Percentiles rank a stretch among this genome's conserved stretches.
phyloP scores from a whole-genome alignment of 495 filamentous ascomycete species.

The Zalerion maritima region DNA sequence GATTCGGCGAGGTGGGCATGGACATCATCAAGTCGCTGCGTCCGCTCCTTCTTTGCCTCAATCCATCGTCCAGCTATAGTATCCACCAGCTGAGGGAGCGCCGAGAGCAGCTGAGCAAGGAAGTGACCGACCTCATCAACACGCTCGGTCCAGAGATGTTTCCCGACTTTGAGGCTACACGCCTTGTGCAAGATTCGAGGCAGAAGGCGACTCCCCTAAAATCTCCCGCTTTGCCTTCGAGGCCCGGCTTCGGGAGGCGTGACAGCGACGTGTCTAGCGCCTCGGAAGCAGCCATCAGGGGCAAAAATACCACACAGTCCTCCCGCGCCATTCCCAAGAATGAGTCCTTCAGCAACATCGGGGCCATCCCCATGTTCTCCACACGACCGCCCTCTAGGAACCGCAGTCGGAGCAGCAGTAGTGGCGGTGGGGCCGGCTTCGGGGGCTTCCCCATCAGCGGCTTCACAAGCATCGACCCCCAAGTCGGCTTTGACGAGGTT shows the following conservation, averaged over 20 bases:
- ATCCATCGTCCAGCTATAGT: conserved; percentile 69
- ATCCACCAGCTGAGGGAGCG: conserved; percentile 62
- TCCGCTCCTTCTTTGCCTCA: conserved; percentile 77
- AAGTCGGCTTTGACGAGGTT: conserved; percentile 66
- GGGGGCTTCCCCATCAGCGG: conserved; percentile 51
- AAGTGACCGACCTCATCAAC: conserved; percentile 88
- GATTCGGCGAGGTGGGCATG: conserved; percentile 95
- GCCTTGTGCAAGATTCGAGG: conserved; percentile 49
- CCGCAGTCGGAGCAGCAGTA: conserved; percentile 57
- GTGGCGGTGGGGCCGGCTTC: conserved; percentile 40
- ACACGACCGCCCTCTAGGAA: conserved; percentile 63
- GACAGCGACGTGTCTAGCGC: conserved; percentile 16
- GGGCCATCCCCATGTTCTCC: conserved; percentile 74
- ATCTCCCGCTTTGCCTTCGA: conserved; percentile 10
- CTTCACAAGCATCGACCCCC: conserved; percentile 57
- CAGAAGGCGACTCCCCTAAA: conserved; percentile 13
- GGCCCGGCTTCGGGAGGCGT: conserved; percentile 11
- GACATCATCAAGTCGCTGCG: conserved; percentile 92
- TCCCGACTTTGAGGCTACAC: conserved; percentile 78
- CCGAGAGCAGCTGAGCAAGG: conserved; percentile 56
- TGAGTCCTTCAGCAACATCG: conserved; percentile 83
- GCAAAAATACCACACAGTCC: conserved; percentile 28
- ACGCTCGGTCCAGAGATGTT: conserved; percentile 91
- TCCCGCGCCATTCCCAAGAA: conserved; percentile 57
- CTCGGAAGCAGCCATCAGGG: conserved; percentile 6